Base-by-base conservation (phyloP, 2,329 filamentous ascomycete species). In the Fusarium dimerum region DNA sequence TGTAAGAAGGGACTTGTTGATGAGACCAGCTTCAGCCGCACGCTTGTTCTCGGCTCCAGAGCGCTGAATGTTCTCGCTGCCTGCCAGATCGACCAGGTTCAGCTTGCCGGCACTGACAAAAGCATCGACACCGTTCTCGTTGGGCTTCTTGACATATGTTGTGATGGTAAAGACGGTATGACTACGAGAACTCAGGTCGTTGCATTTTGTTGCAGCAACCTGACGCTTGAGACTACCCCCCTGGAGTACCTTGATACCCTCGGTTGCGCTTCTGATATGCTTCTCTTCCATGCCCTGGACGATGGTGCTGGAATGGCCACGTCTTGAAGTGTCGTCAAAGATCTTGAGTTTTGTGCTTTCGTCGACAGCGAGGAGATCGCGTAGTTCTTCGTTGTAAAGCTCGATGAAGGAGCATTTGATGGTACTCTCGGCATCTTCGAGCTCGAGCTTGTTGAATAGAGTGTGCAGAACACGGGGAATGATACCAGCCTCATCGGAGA, bases 191-290 rank as follows among this genome's bases (percentile, higher is more conserved):
- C 92, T 97, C 50, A 97, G 84, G 65, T 99, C 94, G 70, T 99
- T 99, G 82, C 94, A 99, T 73, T 97, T 97, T n/a, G 94, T 99
- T 5, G 95, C 92, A 6, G 94, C 95, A n/a, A 99, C 94, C 72
- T 99, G 94, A 45, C 94, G 88, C 73, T 92, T 96, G 74, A 94
- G 81, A 71, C 92, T 97, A 56, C 94, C 95, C 58, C 88, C 82
- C 64, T 94, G 90, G 43, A 99, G 82, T 56, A 97, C 81, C 72
- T 90, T 89, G 72, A 99, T 92, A 55, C 94, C 94, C 46, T 92
- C 88, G 12, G 83, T 80, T 1, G 94, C 92, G 58, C 79, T 89
- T 67, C 90, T 89, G 65, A 99, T 96, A 69, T 96, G 90, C 7
- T 89, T 88, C 73, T 99, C 94, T 71, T 97, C 95, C 91, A 99